Percentiles rank a stretch among this genome's conserved stretches.
Evolutionary conservation across 2,329 filamentous ascomycete genomes (phyloP).

Genomic region (Pseudogymnoascus sp.): DNA sequence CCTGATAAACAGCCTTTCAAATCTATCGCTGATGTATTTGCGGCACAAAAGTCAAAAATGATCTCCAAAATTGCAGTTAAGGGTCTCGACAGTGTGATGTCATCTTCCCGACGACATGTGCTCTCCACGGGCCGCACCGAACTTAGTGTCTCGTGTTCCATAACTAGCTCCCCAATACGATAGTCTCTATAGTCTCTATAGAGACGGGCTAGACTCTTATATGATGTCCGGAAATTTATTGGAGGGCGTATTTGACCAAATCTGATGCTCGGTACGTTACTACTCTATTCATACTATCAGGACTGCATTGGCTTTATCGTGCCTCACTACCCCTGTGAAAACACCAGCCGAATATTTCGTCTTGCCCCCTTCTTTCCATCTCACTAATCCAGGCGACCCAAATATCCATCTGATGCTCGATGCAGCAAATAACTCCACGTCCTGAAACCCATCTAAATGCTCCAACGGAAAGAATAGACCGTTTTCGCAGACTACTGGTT

Average conservation of each 20-base stretch:
- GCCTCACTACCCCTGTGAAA: background rate
- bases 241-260: background rate
- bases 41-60: background rate
- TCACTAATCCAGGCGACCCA: slow-evolving; percentile 9
- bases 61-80: background rate
- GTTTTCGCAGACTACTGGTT: background rate
- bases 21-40: background rate
- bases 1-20: background rate
- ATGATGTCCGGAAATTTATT: background rate
- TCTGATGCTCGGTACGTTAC: background rate
- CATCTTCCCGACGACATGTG: background rate
- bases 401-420: slow-evolving; percentile 11
- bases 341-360: slow-evolving; percentile 1
- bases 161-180: too few relatives aligned
- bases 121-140: background rate
- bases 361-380: background rate
- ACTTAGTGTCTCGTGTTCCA: background rate
- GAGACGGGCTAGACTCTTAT: background rate
- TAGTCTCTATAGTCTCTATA: too few relatives aligned
- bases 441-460: background rate
- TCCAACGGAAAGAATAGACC: background rate
- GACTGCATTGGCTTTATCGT: background rate
- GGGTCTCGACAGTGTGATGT: background rate
- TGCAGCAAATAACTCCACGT: slow-evolving; percentile 14
- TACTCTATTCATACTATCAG: background rate